Conservation (phyloP, 2,329 filamentous ascomycete species). For the Sporothrix pseudoabietina region DNA sequence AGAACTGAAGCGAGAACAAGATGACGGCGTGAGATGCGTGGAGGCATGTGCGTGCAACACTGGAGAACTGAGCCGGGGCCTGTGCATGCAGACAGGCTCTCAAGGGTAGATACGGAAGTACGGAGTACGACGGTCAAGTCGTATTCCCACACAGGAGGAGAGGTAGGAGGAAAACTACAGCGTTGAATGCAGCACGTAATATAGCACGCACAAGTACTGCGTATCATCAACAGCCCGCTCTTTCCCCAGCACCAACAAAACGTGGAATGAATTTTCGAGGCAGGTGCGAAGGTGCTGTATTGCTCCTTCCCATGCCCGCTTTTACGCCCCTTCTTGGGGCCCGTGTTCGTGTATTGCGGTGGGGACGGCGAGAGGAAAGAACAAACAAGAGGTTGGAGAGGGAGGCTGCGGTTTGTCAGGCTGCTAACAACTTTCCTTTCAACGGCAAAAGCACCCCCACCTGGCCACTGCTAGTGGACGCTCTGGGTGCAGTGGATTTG, state of each 20-base stretch:
- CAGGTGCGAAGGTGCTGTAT: not conserved
- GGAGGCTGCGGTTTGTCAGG: not conserved
- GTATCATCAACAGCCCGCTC: not conserved
- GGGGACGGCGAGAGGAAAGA: not conserved
- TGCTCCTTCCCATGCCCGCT: conserved; percentile 14
- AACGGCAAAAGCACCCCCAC: conserved; percentile 23
- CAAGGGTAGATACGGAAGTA: not conserved
- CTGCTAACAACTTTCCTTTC: conserved; percentile 27
- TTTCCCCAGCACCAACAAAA: not conserved
- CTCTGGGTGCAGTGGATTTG: not conserved
- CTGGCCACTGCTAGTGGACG: conserved; percentile 18
- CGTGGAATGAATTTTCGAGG: not conserved
- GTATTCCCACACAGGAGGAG: not conserved
- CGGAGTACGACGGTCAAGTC: not conserved
- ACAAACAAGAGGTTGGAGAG: not conserved
- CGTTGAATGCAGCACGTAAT: conserved; percentile 25
- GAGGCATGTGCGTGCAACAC: conserved; percentile 3
- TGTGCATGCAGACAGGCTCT: not conserved
- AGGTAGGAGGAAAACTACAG: conserved; percentile 25
- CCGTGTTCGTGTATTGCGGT: conserved; percentile 1
- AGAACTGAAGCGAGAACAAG: not conserved
- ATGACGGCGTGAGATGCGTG: conserved; percentile 13
- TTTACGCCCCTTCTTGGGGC: conserved; percentile 3
- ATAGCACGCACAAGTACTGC: not conserved
- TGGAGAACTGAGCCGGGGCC: not conserved